A percentile compares a stretch with the other conserved stretches of the same genome.
phyloP scores from a whole-genome alignment of 306 rosid genomes.

The Crotalaria pallida region DNA sequence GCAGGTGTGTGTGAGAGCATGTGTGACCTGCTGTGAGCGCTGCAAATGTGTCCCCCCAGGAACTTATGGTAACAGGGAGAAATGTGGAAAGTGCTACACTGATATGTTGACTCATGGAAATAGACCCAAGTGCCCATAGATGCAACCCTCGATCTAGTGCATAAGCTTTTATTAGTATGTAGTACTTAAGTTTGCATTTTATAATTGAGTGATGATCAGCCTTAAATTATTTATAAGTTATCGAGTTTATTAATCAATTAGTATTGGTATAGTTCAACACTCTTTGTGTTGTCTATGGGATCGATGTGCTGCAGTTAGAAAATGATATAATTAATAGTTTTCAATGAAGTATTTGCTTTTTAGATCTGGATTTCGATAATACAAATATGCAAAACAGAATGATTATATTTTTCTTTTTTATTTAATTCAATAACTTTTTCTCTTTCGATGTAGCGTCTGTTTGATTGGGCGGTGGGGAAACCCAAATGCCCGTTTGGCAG shows the following conservation, averaged over 20 bases:
- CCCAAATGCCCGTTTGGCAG: no score
- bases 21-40: slow-evolving; percentile 73
- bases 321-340: slow-evolving; percentile 1
- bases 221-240: background rate
- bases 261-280: slow-evolving; percentile 12
- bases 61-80: slow-evolving; percentile 72
- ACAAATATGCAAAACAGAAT: background rate
- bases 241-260: background rate
- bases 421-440: no score
- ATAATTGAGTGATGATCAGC: background rate
- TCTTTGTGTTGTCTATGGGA: slow-evolving; percentile 13
- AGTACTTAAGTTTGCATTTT: background rate
- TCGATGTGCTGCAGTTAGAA: background rate
- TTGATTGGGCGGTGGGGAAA: no score
- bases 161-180: background rate
- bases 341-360: background rate
- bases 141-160: background rate
- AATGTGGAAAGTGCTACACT: slow-evolving; percentile 89
- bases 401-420: no score
- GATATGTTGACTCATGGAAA: slow-evolving; percentile 68
- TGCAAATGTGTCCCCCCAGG: slow-evolving; percentile 98
- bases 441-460: no score
- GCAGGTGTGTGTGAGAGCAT: slow-evolving; percentile 60
- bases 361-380: background rate
- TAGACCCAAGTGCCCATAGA: slow-evolving; percentile 68